These are phyloP conservation scores for Micractinium sp. DNA, from an alignment of 139 green algal genomes.

Conservation along the genomic window DNA sequence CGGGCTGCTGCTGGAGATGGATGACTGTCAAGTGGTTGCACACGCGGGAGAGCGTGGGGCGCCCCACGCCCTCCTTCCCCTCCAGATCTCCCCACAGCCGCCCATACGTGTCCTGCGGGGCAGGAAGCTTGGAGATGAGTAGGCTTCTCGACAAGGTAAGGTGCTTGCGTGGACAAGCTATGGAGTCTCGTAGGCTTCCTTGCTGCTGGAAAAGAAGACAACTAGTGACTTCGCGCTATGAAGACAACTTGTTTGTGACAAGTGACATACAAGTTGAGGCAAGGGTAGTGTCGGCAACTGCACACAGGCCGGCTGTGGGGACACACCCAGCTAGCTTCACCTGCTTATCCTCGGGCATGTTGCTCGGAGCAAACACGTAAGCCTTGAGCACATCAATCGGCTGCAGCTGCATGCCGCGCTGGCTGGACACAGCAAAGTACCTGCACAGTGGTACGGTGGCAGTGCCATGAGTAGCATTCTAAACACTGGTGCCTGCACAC, in stretches of 20 bases:
- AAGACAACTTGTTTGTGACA: neutral
- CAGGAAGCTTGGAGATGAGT: too few species aligned
- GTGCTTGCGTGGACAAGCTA: neutral
- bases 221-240: neutral
- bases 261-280: neutral
- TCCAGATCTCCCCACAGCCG: too few species aligned
- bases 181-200: neutral
- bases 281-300: neutral
- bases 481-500: neutral
- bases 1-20: too few species aligned
- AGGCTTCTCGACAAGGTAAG: too few species aligned
- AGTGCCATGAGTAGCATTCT: neutral
- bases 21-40: too few species aligned
- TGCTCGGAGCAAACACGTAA: neutral
- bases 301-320: neutral
- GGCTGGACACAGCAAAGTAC: neutral
- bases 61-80: too few species aligned
- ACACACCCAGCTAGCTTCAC: neutral
- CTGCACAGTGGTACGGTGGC: neutral
- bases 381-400: neutral
- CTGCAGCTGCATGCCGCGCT: neutral
- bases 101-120: too few species aligned
- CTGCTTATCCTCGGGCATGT: neutral
- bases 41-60: too few species aligned
- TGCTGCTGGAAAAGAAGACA: neutral